Evolutionary conservation across 2,329 filamentous ascomycete species (phyloP), one percentile per base, ranked within the genome.

Genomic region (Cyanodermella asteris): DNA sequence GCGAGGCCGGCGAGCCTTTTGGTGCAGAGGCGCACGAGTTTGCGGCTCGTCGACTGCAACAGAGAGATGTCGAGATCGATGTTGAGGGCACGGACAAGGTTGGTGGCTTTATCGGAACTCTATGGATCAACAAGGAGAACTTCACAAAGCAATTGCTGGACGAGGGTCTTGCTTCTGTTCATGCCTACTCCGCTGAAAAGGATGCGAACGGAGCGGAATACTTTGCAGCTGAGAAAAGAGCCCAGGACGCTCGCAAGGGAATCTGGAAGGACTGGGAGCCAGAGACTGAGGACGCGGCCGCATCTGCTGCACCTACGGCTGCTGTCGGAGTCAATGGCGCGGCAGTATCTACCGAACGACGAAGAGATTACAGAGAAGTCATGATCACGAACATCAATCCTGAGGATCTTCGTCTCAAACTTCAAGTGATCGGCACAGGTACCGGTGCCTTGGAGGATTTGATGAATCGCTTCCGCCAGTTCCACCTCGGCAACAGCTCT

Each of bases 71-170:
- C 24, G 84, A 94, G 50, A 77, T 97, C 30, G 82, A 97, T 39
- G 74, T 97, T 12, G 72, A 91, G 46, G 81, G 82, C 40, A 76
- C 80, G 37, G 87, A 97, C 60, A 94, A 93, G 59, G 72, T 87
- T 14, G 87, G 87, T 39, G 87, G 87, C 18, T 97, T 97, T 57
- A 94, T 97, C 37, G 87, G 87, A 28, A 77, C 80, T 9, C 61
- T 97, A 13, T 93, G 81, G 48, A 66, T 97, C 46, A 84, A 81
- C 57, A 76, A 82, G 26, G 84, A 94, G 52, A 94, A 77, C 55
- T 91, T 97, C 43, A 78, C 82, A 41, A 93, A 91, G 58, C 50
- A 78, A 3, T 64, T 97, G 2, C 69, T 97, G 2, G 87, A 94
- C 49, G 87, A 97, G 51, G 87, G 87, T 32, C 61, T 93, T 16